phyloP scores from a whole-genome alignment of 2,329 filamentous ascomycete species.

The Venturia carpophila region DNA sequence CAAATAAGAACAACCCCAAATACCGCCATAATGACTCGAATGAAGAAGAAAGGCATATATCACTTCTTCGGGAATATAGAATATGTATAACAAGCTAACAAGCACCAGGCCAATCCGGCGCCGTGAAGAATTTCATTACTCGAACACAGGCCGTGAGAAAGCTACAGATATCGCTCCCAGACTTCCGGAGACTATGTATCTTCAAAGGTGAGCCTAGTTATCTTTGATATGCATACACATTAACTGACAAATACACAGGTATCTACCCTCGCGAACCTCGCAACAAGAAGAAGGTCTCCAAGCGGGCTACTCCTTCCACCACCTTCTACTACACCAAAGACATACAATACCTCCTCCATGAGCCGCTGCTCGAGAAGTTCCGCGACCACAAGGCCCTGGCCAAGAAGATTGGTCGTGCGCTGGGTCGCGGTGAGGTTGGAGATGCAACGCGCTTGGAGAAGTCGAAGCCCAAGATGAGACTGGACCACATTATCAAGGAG shows the following conservation, averaged over 20 bases:
- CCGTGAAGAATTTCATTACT: conserved; percentile 97
- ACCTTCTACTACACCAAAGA: conserved; percentile 93
- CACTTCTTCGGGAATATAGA: background rate
- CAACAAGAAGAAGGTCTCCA: conserved; percentile 94
- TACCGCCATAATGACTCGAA: conserved; percentile 28
- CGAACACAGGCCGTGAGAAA: conserved; percentile 95
- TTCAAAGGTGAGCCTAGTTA: conserved; percentile 65
- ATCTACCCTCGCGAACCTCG: conserved; percentile 97
- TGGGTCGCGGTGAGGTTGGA: conserved; percentile 82
- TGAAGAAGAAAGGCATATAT: conserved; percentile 55
- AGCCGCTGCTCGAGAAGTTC: conserved; percentile 89
- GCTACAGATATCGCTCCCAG: conserved; percentile 90
- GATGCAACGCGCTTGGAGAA: conserved; percentile 87
- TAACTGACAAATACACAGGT: conserved; percentile 36
- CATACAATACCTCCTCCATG: conserved; percentile 95
- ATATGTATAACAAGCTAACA: conserved; percentile 22
- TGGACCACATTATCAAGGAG: conserved; percentile 96
- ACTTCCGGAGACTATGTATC: conserved; percentile 97
- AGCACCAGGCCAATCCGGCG: conserved; percentile 64
- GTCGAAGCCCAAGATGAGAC: conserved; percentile 80
- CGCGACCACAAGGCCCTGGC: conserved; percentile 93
- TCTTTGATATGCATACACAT: background rate
- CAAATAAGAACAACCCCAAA: background rate
- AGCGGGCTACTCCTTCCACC: conserved; percentile 79
- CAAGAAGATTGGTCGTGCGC: conserved; percentile 91